Percentiles rank a stretch among this genome's conserved stretches.
Conservation (phyloP, 2,329 filamentous ascomycete species). For the Davidsoniella eucalypti region DNA sequence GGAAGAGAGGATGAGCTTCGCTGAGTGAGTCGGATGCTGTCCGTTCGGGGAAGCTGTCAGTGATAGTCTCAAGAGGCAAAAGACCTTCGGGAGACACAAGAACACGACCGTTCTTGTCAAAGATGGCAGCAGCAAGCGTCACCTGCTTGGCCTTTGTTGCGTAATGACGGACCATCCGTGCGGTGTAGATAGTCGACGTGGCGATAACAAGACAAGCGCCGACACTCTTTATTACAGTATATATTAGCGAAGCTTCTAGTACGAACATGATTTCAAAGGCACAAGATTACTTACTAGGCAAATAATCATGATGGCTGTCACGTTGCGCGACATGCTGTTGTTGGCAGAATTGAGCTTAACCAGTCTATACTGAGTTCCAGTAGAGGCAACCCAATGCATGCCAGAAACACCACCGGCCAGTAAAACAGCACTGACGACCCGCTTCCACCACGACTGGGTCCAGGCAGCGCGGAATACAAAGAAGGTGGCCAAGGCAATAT, state of each 20-base stretch:
- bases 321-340: conserved; percentile 37
- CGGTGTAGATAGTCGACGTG: conserved; percentile 35
- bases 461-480: conserved; percentile 62
- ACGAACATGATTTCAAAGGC: background rate
- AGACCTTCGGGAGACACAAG: conserved; percentile 54
- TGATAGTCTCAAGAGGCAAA: conserved; percentile 60
- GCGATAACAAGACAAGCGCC: conserved; percentile 44
- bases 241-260: background rate
- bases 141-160: conserved; percentile 46
- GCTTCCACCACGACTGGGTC: conserved; percentile 66
- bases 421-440: conserved; percentile 46
- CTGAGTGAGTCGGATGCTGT: conserved; percentile 55
- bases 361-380: conserved; percentile 52
- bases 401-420: conserved; percentile 62
- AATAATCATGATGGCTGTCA: conserved; percentile 58
- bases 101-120: conserved; percentile 48
- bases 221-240: conserved; percentile 30
- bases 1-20: conserved; percentile 61
- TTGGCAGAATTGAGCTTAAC: conserved; percentile 26
- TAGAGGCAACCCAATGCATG: conserved; percentile 73
- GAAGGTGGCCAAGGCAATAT: conserved; percentile 55
- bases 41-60: conserved; percentile 52
- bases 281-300: conserved; percentile 38
- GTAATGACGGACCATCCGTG: conserved; percentile 34
- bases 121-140: conserved; percentile 43